These are phyloP conservation scores for Globomyces sp. DNA, from an alignment of 371 early-diverging fungal species.

Conservation along the genomic window DNA sequence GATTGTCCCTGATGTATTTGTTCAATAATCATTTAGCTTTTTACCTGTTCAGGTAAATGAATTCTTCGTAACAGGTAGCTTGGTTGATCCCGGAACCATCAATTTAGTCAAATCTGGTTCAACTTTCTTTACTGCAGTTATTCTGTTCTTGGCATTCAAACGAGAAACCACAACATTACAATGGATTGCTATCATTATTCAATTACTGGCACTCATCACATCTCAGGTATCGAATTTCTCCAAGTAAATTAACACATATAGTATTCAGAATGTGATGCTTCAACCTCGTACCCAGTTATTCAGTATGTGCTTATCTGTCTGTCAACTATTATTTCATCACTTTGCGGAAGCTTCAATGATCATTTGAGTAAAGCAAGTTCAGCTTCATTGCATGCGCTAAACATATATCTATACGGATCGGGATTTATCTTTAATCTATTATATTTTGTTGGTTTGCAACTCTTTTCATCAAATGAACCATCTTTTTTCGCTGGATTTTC, in stretches of 20 bases:
- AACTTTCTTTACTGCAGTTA: background rate
- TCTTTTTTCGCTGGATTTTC: background rate
- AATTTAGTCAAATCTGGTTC: background rate
- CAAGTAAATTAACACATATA: background rate
- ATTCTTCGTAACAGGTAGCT: too few relatives aligned
- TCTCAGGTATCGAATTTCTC: too few relatives aligned
- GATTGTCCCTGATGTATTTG: background rate
- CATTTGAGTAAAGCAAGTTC: background rate
- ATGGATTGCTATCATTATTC: slow-evolving; percentile 12
- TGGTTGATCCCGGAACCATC: background rate
- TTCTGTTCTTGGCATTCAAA: background rate
- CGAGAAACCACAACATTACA: background rate
- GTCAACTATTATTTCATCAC: background rate
- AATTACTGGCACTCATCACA: background rate
- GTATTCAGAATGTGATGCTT: background rate
- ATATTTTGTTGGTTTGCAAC: background rate
- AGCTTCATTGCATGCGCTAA: background rate
- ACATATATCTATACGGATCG: background rate
- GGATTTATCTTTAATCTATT: background rate
- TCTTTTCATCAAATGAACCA: background rate
- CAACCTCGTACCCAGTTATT: background rate
- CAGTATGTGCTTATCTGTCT: background rate
- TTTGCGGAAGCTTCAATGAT: slow-evolving; percentile 4
- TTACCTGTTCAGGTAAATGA: background rate
- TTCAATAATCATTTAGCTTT: slow-evolving; percentile 8